phyloP scores from a whole-genome alignment of 2,329 filamentous ascomycete species.

The Pseudogymnoascus sp. region DNA sequence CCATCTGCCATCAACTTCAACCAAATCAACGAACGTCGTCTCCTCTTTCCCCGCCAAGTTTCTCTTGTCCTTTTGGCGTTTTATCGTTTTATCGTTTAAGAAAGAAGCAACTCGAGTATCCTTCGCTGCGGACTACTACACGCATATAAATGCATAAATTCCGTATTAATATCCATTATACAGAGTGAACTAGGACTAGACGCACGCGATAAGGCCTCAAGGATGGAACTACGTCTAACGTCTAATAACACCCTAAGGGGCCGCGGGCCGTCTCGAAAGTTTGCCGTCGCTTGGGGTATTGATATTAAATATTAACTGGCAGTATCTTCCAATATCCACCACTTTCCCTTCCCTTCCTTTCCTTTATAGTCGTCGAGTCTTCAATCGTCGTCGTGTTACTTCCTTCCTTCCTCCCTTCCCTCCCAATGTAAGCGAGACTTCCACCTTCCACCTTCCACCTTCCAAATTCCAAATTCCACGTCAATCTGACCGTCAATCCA shows the following conservation, averaged over 20 bases:
- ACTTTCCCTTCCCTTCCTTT: background rate
- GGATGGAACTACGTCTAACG: background rate
- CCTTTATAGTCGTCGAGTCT: background rate
- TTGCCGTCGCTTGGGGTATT: background rate
- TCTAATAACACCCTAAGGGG: background rate
- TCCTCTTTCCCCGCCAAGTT: background rate
- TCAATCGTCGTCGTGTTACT: background rate
- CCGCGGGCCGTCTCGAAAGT: background rate
- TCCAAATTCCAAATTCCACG: too few relatives aligned
- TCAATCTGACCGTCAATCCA: too few relatives aligned
- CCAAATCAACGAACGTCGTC: background rate
- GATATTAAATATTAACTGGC: background rate
- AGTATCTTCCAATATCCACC: background rate
- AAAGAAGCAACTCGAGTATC: too few relatives aligned
- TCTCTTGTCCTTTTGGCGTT: too few relatives aligned
- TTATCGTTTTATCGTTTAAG: too few relatives aligned
- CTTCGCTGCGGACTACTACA: background rate
- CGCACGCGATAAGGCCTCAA: background rate
- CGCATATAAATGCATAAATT: background rate
- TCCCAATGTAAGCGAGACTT: background rate
- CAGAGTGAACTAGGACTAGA: background rate
- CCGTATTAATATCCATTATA: background rate
- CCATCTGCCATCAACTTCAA: background rate
- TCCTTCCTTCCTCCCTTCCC: background rate
- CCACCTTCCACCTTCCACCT: too few relatives aligned